phyloP scores from a whole-genome alignment of 2,329 filamentous ascomycete species.

The Zalaria sp. region DNA sequence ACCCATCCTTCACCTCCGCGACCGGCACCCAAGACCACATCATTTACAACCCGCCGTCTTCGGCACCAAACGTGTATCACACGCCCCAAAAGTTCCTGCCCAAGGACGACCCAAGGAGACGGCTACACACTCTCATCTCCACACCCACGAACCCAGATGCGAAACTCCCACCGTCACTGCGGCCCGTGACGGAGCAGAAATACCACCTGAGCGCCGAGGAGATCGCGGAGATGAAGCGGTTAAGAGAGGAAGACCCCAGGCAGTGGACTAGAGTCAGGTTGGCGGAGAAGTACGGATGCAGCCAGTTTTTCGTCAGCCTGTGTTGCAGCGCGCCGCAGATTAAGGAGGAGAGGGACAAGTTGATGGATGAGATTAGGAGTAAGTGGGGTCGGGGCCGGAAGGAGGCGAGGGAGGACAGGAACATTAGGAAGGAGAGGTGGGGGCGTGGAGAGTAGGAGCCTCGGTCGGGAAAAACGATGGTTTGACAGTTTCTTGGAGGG shows the following conservation, averaged over 20 bases:
- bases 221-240: conserved; percentile 43
- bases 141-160: conserved; percentile 11
- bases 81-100: conserved; percentile 54
- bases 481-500: conserved; percentile 19
- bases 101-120: conserved; percentile 38
- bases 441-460: conserved; percentile 28
- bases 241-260: conserved; percentile 41
- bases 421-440: conserved; percentile 46
- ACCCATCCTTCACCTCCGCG: conserved; percentile 26
- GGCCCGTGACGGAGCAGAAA: conserved; percentile 39
- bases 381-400: conserved; percentile 47
- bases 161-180: conserved; percentile 30
- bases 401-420: conserved; percentile 46
- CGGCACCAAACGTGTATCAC: conserved; percentile 47
- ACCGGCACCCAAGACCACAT: conserved; percentile 33
- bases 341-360: conserved; percentile 26
- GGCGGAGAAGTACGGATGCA: conserved; percentile 50
- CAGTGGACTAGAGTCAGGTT: conserved; percentile 45
- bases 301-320: conserved; percentile 46
- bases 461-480: conserved; percentile 9
- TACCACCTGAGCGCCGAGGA: conserved; percentile 46
- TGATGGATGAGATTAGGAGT: conserved; percentile 39
- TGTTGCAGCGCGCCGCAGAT: conserved; percentile 37
- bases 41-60: conserved; percentile 53
- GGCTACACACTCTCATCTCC: conserved; percentile 23